Evolutionary conservation across 495 filamentous ascomycete genomes (phyloP).

Genomic region (Hypoxylon subgilvum): DNA sequence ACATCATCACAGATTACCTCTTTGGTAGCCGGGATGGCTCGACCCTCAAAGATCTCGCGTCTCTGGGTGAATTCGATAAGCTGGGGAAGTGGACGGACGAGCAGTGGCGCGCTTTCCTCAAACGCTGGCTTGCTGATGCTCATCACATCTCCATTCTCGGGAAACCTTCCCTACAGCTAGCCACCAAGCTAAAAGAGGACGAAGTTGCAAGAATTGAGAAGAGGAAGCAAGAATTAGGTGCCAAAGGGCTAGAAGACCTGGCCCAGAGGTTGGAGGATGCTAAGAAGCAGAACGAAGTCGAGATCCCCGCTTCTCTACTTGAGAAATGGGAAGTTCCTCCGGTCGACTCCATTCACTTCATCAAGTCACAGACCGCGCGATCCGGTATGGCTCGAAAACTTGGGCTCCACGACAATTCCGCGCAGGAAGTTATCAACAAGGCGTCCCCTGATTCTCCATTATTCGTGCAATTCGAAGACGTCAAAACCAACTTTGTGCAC

Average conservation of each 20-base stretch:
- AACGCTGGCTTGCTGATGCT: constrained; percentile 83
- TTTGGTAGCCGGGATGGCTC: constrained; percentile 87
- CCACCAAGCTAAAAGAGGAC: constrained; percentile 72
- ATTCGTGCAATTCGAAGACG: constrained; percentile 97
- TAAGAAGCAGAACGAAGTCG: constrained; percentile 80
- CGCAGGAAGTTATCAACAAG: constrained; percentile 79
- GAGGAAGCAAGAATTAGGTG: constrained; percentile 56
- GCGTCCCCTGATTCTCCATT: constrained; percentile 68
- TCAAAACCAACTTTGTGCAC: constrained; percentile 87
- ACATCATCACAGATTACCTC: constrained; percentile 87
- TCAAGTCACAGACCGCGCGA: constrained; percentile 82
- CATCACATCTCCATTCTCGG: constrained; percentile 86
- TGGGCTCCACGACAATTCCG: constrained; percentile 66
- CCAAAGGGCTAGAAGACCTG: constrained; percentile 67
- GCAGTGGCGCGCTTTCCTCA: constrained; percentile 82
- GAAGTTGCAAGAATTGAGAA: constrained; percentile 67
- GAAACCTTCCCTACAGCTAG: constrained; percentile 74
- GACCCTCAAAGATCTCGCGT: constrained; percentile 71
- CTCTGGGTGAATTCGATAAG: constrained; percentile 73
- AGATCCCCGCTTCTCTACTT: constrained; percentile 77
- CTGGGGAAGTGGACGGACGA: constrained; percentile 80
- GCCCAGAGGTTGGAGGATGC: constrained; percentile 77
- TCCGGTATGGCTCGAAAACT: constrained; percentile 78
- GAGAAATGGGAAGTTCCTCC: constrained; percentile 80
- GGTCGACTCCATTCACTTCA: constrained; percentile 89